Evolutionary conservation across 2,329 filamentous ascomycete species (phyloP), one percentile per base, ranked within the genome.

Genomic region (Penicillium concentricum): DNA sequence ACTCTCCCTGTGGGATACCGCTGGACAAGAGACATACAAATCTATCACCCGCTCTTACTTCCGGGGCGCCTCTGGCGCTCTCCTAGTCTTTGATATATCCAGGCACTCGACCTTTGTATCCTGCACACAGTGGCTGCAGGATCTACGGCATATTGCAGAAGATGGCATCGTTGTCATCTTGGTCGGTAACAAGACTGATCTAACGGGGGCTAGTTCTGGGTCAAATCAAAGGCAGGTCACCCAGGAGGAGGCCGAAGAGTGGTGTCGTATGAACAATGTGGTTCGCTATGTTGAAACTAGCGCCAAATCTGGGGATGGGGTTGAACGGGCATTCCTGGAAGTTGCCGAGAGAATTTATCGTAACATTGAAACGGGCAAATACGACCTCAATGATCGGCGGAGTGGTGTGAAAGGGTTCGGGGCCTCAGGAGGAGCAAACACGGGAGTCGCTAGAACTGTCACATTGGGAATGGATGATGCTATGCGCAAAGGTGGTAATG

Each of bases 21-120:
- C 93, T 16, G 93, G 93, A 26, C 93, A 97, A 75, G 93, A 97
- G 79, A 96, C 92, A 13, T 97, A 97, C 81, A 97, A 97, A 75
- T 93, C 89, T 43, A 94, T 97, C 57, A 97, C 93, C 9, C 83
- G 93, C 53, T 94, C 90, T 60, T 97, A 97, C 78, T 96, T 96
- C 76, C 88, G 92, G 51, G 92, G 92, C 67, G 87, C 87, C 38
- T 86, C 83, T 0, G 87, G 87, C 32, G 87, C 87, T 5, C 82
- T 99, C 15, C 85, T 99, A 26, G 94, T 99, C 60, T 99, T 97
- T 72, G 94, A 99, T 75, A 93, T 99, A 63, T 90, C 90, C 28
- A 85, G 94, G 57, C 87, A 87, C 48, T 82, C 87, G 50, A 97
- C 93, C 8, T 97, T 97, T 71, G 79, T 86, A 59, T 92, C 93